phyloP scores from a whole-genome alignment of 192 early-diverging fungal genomes.

The Chytriomyces sp. region DNA sequence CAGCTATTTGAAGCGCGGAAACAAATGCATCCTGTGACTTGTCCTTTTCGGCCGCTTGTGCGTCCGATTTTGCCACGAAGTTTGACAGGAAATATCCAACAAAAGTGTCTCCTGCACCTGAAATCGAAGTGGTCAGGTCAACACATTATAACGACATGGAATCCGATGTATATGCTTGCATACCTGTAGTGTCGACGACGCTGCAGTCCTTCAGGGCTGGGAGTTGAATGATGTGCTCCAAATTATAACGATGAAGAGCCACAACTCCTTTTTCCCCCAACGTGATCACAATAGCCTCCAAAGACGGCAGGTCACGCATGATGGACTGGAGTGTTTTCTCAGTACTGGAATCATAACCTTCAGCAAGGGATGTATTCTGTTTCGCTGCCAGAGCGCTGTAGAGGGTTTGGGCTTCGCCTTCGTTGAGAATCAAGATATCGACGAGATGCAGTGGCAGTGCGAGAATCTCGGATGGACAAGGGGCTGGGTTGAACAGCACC shows the following conservation, averaged over 20 bases:
- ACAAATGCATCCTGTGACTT: constrained; percentile 39
- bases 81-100: constrained; percentile 71
- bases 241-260: constrained; percentile 41
- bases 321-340: neutral
- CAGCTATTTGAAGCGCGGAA: constrained; percentile 61
- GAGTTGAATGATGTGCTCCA: neutral
- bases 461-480: constrained; percentile 60
- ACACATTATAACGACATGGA: neutral
- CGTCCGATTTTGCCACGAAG: constrained; percentile 45
- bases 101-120: constrained; percentile 53
- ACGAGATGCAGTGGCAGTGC: constrained; percentile 48
- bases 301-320: constrained; percentile 31
- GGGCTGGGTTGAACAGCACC: constrained; percentile 85
- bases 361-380: no score
- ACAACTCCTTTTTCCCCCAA: constrained; percentile 68
- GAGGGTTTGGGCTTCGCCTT: constrained; percentile 67
- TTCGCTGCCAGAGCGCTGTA: constrained; percentile 39
- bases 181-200: constrained; percentile 22
- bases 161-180: neutral
- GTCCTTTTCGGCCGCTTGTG: constrained; percentile 24
- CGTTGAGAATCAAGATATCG: constrained; percentile 81
- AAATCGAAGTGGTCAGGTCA: constrained; percentile 62
- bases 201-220: constrained; percentile 10
- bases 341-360: neutral
- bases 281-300: constrained; percentile 69